Evolutionary conservation across 2,329 filamentous ascomycete species (phyloP).

Genomic region (Aspergillus aculeatinus): DNA sequence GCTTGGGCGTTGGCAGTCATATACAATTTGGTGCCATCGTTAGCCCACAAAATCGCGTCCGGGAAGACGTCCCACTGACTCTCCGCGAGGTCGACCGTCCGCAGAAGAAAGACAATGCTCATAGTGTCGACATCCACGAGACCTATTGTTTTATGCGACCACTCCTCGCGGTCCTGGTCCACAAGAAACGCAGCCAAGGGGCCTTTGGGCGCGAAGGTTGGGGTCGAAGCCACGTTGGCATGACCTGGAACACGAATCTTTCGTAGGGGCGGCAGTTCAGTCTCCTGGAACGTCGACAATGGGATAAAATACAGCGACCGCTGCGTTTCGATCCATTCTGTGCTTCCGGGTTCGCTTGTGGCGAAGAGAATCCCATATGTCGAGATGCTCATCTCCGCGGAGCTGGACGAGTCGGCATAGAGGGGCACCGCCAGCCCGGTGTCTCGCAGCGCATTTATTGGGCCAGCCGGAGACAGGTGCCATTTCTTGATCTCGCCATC

Average conservation of each 20-base stretch:
- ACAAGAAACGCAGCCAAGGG: neutral
- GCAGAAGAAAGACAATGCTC: neutral
- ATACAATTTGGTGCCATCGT: neutral
- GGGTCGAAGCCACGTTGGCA: neutral
- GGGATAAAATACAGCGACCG: neutral
- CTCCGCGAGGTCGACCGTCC: neutral
- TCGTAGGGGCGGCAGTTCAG: neutral
- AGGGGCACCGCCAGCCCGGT: neutral
- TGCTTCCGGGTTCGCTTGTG: neutral
- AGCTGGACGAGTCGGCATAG: neutral
- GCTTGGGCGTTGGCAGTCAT: neutral
- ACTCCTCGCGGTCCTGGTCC: neutral
- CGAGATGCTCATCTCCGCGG: neutral
- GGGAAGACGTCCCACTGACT: conserved; percentile 3
- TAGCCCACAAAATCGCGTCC: conserved; percentile 1
- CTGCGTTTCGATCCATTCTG: neutral
- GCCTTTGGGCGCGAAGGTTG: neutral
- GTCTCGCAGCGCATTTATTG: conserved; percentile 1
- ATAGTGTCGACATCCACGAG: neutral
- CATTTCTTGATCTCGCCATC: neutral
- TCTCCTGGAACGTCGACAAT: conserved; percentile 3
- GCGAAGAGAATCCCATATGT: neutral
- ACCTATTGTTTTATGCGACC: conserved; percentile 1
- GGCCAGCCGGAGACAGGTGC: neutral
- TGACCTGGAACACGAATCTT: neutral